phyloP scores from a whole-genome alignment of 192 early-diverging fungal species.

The Coemansia sp. region DNA sequence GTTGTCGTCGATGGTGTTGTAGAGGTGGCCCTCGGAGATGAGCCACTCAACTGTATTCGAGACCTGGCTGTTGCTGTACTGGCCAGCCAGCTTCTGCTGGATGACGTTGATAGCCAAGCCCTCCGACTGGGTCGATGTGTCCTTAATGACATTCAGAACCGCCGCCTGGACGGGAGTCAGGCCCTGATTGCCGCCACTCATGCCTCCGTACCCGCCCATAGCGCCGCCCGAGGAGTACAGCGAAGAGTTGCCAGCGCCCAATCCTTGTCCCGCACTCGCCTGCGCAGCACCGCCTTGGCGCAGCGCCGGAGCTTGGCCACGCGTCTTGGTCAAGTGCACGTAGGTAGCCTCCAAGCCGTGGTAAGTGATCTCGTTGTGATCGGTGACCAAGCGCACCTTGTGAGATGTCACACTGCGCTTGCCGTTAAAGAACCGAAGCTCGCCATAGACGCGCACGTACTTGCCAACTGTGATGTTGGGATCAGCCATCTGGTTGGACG shows the following conservation, averaged over 20 bases:
- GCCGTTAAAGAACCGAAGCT: conserved; percentile 66
- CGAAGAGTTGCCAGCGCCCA: background rate
- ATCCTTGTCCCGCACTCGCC: background rate
- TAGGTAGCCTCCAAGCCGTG: conserved; percentile 74
- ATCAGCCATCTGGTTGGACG: conserved; percentile 12
- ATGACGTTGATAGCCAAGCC: conserved; percentile 58
- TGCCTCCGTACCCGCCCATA: conserved; percentile 2
- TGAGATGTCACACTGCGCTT: conserved; percentile 59
- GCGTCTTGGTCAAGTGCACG: conserved; percentile 64
- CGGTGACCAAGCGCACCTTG: conserved; percentile 65
- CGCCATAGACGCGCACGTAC: conserved; percentile 77
- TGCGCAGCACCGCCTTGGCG: conserved; percentile 1
- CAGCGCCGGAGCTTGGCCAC: conserved; percentile 17
- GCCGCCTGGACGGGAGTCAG: conserved; percentile 21
- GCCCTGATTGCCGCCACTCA: conserved; percentile 12
- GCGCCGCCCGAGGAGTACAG: background rate
- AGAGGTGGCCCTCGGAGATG: conserved; percentile 66
- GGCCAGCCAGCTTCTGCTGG: conserved; percentile 38
- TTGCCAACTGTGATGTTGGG: conserved; percentile 41
- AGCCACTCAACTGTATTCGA: conserved; percentile 58
- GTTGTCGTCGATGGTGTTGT: conserved; percentile 69
- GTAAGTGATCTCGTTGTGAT: conserved; percentile 78
- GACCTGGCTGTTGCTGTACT: conserved; percentile 22
- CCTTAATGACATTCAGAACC: conserved; percentile 31
- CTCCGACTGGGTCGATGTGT: conserved; percentile 16